phyloP scores from a whole-genome alignment of 75 land plant genomes.

The Larix kaempferi region DNA sequence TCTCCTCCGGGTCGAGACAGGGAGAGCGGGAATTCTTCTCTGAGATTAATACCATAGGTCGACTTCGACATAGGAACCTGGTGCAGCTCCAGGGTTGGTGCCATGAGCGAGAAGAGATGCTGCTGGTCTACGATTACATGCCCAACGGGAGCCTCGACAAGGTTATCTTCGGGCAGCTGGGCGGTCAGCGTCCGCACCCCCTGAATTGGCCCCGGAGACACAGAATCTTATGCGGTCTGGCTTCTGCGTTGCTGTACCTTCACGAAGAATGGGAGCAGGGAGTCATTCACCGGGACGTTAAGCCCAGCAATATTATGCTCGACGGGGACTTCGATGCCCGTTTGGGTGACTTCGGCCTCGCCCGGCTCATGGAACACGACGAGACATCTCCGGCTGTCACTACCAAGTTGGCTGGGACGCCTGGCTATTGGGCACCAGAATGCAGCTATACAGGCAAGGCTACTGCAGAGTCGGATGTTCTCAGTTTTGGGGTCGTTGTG shows the following conservation, averaged over 20 bases:
- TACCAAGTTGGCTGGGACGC: conserved; percentile 23
- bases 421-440: conserved; percentile 39
- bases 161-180: background rate
- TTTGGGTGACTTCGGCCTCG: conserved; percentile 59
- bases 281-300: conserved; percentile 57
- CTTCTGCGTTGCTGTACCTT: conserved; percentile 38
- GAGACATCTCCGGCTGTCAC: conserved; percentile 16
- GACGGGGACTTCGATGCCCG: conserved; percentile 42
- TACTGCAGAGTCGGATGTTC: conserved; percentile 48
- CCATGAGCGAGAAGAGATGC: conserved; percentile 18
- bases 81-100: conserved; percentile 49
- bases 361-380: conserved; percentile 16
- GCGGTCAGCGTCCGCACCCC: background rate
- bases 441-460: conserved; percentile 28
- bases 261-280: conserved; percentile 41
- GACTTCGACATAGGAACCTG: conserved; percentile 41
- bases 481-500: conserved; percentile 52
- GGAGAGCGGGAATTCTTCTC: conserved; percentile 45
- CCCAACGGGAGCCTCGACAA: conserved; percentile 24
- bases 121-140: conserved; percentile 39
- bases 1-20: conserved; percentile 19
- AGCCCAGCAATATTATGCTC: conserved; percentile 56
- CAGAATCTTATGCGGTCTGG: conserved; percentile 31
- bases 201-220: conserved; percentile 30
- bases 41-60: conserved; percentile 38